Evolutionary conservation across 2,329 filamentous ascomycete genomes (phyloP), one percentile per base, ranked within the genome.

Genomic region (Colletotrichum spinosum): DNA sequence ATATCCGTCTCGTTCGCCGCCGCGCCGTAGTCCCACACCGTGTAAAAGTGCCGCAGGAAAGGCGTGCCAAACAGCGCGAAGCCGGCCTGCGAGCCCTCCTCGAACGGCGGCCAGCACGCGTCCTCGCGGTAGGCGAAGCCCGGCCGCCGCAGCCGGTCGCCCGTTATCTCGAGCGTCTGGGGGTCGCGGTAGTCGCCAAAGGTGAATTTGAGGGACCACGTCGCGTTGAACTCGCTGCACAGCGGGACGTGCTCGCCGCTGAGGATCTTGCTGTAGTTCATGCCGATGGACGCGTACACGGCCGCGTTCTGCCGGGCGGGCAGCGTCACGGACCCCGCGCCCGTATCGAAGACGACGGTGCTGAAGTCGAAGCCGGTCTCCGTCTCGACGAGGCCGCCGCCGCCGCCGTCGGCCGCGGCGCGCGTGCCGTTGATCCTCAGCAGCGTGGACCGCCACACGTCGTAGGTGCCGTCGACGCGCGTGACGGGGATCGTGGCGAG

Each of bases 31-130:
- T 78, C 72, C 67, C 70, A 77, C 2, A 77, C 67, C 0, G 75
- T 76, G 58, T 78, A 79, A 37, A 77, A 73, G 60, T 73, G 74
- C 11, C 67, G 41, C 56, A 79, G 50, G 46, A 77, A 70, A 8
- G 69, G 46, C 0, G 57, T 58, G 0, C 77, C 77, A 11, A 79
- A 59, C 8, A 79, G 69, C n/a, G 71, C 71, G 51, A 75, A 72
- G 0, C 69, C 70, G 8, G 25, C 33, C 44, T 42, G 33, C 13
- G 8, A 41, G 13, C 71, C 69, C 17, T 68, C 53, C 8, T 76
- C 70, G 8, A 79, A 74, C 0, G 77, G 77, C 11, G 77, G 77
- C 72, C 72, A 76, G 75, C 77, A 79, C 5, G 71, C 74, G 44
- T 76, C 75, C 0, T 72, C 71, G 15, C 73, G 59, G 56, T 74